Percentiles rank a stretch among this genome's conserved stretches.
phyloP scores from a whole-genome alignment of 2,329 filamentous ascomycete species.

The Neurospora crassa region DNA sequence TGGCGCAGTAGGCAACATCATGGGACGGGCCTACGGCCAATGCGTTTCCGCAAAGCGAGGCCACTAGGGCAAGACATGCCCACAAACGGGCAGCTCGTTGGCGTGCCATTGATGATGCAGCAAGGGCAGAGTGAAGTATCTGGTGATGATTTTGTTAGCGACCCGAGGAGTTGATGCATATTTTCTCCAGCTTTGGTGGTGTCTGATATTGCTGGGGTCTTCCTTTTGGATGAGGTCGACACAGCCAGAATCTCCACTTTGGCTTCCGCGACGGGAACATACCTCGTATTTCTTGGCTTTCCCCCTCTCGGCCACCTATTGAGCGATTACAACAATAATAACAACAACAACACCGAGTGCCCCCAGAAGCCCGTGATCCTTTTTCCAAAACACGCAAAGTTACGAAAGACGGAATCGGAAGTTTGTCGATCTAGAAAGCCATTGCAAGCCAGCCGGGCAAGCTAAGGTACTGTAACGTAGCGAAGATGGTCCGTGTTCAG shows the following conservation, averaged over 20 bases:
- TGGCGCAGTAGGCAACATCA: constrained; percentile 33
- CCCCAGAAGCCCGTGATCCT: background rate
- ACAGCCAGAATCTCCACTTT: background rate
- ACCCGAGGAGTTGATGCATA: background rate
- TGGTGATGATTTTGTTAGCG: background rate
- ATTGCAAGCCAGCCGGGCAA: background rate
- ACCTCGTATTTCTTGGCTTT: background rate
- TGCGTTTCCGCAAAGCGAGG: constrained; percentile 16
- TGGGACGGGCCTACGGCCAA: constrained; percentile 19
- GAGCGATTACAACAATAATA: background rate
- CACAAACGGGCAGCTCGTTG: constrained; percentile 10
- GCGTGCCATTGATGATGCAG: constrained; percentile 10
- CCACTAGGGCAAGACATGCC: constrained; percentile 13
- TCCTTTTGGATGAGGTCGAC: background rate
- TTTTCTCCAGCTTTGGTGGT: background rate
- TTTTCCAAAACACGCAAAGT: background rate
- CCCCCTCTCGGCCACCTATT: background rate
- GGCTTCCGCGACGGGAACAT: background rate
- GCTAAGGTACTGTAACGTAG: background rate
- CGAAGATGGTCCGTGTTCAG: background rate
- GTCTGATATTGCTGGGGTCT: background rate
- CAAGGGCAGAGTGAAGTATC: background rate
- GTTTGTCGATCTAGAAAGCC: background rate
- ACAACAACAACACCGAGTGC: background rate
- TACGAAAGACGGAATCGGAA: background rate